phyloP scores from a whole-genome alignment of 352 stramenopile species.

The Pythium chondricola region DNA sequence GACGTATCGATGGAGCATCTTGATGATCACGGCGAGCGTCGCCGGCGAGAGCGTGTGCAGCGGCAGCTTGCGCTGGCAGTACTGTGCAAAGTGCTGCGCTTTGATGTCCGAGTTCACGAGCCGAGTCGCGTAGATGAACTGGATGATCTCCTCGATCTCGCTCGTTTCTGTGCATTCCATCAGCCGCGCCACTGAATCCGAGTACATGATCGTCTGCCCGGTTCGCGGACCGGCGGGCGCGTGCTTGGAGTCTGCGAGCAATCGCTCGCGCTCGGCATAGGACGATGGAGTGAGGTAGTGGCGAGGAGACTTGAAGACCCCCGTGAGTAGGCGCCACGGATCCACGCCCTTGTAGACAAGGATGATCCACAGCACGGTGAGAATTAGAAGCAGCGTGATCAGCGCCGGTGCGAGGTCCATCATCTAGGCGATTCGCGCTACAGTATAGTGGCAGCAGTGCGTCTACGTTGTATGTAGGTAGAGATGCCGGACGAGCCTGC shows the following conservation, averaged over 20 bases:
- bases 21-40: conserved; percentile 44
- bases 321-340: conserved; percentile 53
- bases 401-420: conserved; percentile 42
- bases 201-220: conserved; percentile 62
- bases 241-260: conserved; percentile 31
- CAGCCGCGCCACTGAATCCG: conserved; percentile 52
- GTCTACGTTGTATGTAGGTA: too few species aligned
- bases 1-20: conserved; percentile 48
- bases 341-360: conserved; percentile 55
- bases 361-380: conserved; percentile 30
- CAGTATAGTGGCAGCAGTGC: too few species aligned
- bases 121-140: conserved; percentile 38
- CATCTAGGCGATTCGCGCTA: too few species aligned
- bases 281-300: conserved; percentile 35
- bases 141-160: conserved; percentile 62
- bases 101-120: conserved; percentile 71
- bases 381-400: conserved; percentile 34
- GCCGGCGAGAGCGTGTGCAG: conserved; percentile 27
- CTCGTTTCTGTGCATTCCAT: conserved; percentile 23
- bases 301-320: conserved; percentile 45
- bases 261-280: conserved; percentile 40
- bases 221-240: conserved; percentile 18
- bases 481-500: too few species aligned
- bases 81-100: conserved; percentile 65
- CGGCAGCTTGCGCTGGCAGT: conserved; percentile 34